Percentiles rank a stretch among this genome's conserved stretches.
Evolutionary conservation across 176 grass and related monocot species (phyloP).

Genomic region (Hyparrhenia diplandra): DNA sequence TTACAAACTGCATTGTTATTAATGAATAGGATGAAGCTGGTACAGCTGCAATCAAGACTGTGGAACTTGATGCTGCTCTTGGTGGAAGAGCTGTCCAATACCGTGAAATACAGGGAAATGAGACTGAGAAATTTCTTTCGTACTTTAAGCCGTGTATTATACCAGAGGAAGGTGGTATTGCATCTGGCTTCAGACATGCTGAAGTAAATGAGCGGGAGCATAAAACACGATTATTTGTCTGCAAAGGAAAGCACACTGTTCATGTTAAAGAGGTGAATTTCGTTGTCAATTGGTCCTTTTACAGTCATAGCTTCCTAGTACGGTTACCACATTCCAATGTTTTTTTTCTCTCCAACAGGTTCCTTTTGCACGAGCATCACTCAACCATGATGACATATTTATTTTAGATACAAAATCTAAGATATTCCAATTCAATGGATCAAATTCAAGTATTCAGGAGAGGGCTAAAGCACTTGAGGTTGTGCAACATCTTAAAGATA

Average conservation of each 20-base stretch:
- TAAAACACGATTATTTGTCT: conserved; percentile 81
- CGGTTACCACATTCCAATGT: conserved; percentile 15
- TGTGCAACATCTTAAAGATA: conserved; percentile 96
- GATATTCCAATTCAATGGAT: conserved; percentile 99
- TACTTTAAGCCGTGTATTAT: conserved; percentile 99
- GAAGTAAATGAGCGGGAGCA: conserved; percentile 69
- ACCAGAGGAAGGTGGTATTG: conserved; percentile 78
- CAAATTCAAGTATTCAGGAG: conserved; percentile 97
- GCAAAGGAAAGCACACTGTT: conserved; percentile 96
- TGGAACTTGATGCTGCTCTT: conserved; percentile 92
- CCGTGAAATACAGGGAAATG: conserved; percentile 93
- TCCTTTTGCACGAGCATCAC: conserved; percentile 88
- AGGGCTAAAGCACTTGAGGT: conserved; percentile 99
- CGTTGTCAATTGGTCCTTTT: conserved; percentile 20
- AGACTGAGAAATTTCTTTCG: conserved; percentile 96
- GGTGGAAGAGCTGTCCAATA: conserved; percentile 95
- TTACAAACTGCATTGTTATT: conserved; percentile 38
- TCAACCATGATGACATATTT: conserved; percentile 99
- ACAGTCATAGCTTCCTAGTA: not conserved
- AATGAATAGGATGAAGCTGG: conserved; percentile 82
- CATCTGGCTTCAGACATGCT: conserved; percentile 81
- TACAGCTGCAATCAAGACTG: conserved; percentile 93
- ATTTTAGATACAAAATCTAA: conserved; percentile 95
- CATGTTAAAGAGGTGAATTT: conserved; percentile 90
- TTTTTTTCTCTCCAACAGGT: conserved; percentile 31